Evolutionary conservation across 2,329 filamentous ascomycete genomes (phyloP), one percentile per base, ranked within the genome.

Genomic region (Botryotinia globosa): DNA sequence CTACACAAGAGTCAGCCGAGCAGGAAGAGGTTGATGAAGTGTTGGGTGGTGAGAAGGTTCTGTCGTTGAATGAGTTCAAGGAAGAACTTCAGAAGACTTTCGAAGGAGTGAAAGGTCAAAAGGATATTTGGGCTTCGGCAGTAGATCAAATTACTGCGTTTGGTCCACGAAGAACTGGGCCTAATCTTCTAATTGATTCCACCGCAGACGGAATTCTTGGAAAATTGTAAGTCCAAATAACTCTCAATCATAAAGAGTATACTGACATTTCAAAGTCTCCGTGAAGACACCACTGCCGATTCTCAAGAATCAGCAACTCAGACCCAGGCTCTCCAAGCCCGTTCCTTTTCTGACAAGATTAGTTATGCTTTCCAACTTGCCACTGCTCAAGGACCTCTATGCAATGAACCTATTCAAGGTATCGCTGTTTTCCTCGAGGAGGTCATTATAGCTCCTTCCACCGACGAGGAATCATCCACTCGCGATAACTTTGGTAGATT

Each of bases 351-450:
- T 73, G 95, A 98, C 84, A 98, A 97, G 81, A 92, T 98, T 75
- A 86, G 89, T 14, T 94, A 99, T 81, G 94, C 93, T 65, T 99
- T 99, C 86, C 96, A 99, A 81, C 90, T 98, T 25, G 92, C 94
- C 56, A 97, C 91, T 0, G 88, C 90, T 34, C 94, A 97, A 82
- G 96, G 96, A 0, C 94, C 96, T 0, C 87, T 98, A 68, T 98
- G 96, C 82, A 88, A 93, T 78, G 96, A 99, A 81, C 95, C 96
- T 0, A 90, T 98, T 65, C 95, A 98, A 83, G 96, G 96, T 67
- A 88, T 98, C 37, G 96, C 94, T 58, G 92, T 98, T 65, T 92
- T 97, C 81, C 85, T 99, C 66, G 94, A 99, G 82, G 90, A 94
- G 64, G 85, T 98, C 44, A 83, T 85, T 6, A 85, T 97, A 48